These are phyloP conservation scores for Cyberlindnera veronae DNA, from an alignment of 805 yeast species.

Conservation along the genomic window DNA sequence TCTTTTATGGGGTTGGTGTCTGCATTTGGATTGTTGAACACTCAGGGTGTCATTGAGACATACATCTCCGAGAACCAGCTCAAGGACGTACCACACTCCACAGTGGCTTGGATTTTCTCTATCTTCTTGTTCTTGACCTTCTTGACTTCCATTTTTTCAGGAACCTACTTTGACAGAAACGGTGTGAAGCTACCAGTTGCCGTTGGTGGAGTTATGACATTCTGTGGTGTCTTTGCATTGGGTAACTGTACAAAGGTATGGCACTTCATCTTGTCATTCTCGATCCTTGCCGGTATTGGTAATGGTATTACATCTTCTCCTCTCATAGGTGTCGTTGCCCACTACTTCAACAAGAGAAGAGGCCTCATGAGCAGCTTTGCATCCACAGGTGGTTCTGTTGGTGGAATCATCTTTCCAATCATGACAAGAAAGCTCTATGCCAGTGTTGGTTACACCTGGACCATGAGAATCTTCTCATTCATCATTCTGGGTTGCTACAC, in stretches of 20 bases:
- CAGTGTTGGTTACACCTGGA: slow-evolving; percentile 52
- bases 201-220: slow-evolving; percentile 39
- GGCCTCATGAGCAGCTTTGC: slow-evolving; percentile 51
- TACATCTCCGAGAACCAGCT: slow-evolving; percentile 56
- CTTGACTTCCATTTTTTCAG: slow-evolving; percentile 47
- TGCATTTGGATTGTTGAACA: slow-evolving; percentile 53
- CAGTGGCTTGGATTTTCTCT: slow-evolving; percentile 65
- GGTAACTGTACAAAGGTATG: slow-evolving; percentile 49
- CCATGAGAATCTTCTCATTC: slow-evolving; percentile 49
- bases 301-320: slow-evolving; percentile 57
- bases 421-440: slow-evolving; percentile 44
- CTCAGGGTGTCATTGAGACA: slow-evolving; percentile 61
- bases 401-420: slow-evolving; percentile 53
- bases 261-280: slow-evolving; percentile 59
- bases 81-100: slow-evolving; percentile 39
- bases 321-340: slow-evolving; percentile 54
- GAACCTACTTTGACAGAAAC: slow-evolving; percentile 53
- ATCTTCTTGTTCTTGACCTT: slow-evolving; percentile 48
- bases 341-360: slow-evolving; percentile 57
- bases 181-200: slow-evolving; percentile 45
- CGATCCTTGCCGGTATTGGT: slow-evolving; percentile 53
- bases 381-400: slow-evolving; percentile 50
- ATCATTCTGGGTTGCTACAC: slow-evolving; percentile 36
- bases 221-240: slow-evolving; percentile 48
- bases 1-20: slow-evolving; percentile 53